Evolutionary conservation across 2,329 filamentous ascomycete species (phyloP).

Genomic region (Cladophialophora carrionii): DNA sequence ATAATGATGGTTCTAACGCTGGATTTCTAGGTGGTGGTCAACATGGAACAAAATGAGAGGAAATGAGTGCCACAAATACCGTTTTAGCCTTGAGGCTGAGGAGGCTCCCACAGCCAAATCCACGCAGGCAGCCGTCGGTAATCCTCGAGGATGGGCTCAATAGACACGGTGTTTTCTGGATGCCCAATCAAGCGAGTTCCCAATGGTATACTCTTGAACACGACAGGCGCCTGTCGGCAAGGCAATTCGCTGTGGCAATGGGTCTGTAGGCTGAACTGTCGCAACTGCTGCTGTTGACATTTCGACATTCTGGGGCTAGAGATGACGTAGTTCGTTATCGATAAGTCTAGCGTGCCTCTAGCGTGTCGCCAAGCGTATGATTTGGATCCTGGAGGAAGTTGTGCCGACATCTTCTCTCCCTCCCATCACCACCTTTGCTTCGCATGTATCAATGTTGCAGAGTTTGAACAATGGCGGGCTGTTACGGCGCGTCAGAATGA

Average conservation of each 20-base stretch:
- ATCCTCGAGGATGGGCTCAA: neutral
- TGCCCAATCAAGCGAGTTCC: neutral
- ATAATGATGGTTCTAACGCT: neutral
- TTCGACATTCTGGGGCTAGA: neutral
- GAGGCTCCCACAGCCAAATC: neutral
- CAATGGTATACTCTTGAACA: neutral
- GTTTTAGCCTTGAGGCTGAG: neutral
- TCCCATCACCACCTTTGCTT: neutral
- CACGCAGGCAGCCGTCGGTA: neutral
- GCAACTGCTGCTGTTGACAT: constrained; percentile 4
- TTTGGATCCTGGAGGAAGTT: neutral
- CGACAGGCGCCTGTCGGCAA: neutral
- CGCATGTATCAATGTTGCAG: neutral
- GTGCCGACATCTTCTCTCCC: neutral
- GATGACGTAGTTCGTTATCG: constrained; percentile 9
- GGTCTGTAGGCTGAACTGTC: neutral
- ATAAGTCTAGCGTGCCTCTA: constrained; percentile 3
- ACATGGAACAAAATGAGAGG: neutral
- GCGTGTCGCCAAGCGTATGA: constrained; percentile 1
- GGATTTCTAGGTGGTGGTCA: neutral
- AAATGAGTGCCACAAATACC: neutral
- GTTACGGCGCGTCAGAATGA: neutral
- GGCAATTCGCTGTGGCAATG: neutral
- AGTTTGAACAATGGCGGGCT: neutral
- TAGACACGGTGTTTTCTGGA: neutral